Percentiles rank a stretch among this genome's conserved stretches.
These are phyloP conservation scores for Phytophthora rubi DNA, from an alignment of 352 stramenopile species.

Conservation along the genomic window DNA sequence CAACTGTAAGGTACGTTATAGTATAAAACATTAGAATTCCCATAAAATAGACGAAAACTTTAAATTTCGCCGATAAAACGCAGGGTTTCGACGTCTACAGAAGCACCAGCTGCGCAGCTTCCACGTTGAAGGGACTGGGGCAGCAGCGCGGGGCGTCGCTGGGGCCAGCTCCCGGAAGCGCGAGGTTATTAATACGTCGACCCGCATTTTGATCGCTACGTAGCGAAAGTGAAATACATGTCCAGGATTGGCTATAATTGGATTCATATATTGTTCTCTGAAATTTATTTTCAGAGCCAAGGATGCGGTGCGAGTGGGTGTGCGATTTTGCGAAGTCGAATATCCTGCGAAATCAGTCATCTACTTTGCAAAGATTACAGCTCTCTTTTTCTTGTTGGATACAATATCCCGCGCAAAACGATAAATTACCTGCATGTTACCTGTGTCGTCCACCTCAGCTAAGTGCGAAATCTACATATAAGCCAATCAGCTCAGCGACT, in stretches of 20 bases:
- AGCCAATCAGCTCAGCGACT: too few species aligned
- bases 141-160: not conserved
- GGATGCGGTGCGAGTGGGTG: too few species aligned
- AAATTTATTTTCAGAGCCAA: too few species aligned
- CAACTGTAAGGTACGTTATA: slow-evolving; percentile 32
- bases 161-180: slow-evolving; percentile 47
- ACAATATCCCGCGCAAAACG: too few species aligned
- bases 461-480: too few species aligned
- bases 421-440: too few species aligned
- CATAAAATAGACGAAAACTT: too few species aligned
- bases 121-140: slow-evolving; percentile 22
- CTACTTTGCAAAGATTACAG: too few species aligned
- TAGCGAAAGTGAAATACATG: slow-evolving; percentile 15
- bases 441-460: too few species aligned
- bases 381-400: too few species aligned
- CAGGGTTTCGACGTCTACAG: not conserved
- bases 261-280: not conserved
- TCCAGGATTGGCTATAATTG: slow-evolving; percentile 14
- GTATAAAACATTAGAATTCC: not conserved
- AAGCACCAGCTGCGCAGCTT: slow-evolving; percentile 45
- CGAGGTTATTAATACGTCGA: slow-evolving; percentile 37
- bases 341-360: too few species aligned
- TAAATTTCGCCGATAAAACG: not conserved
- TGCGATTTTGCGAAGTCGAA: too few species aligned
- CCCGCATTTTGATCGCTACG: slow-evolving; percentile 27